These are phyloP conservation scores for Alnus glutinosa DNA, from an alignment of 306 rosid species.

Conservation along the genomic window DNA sequence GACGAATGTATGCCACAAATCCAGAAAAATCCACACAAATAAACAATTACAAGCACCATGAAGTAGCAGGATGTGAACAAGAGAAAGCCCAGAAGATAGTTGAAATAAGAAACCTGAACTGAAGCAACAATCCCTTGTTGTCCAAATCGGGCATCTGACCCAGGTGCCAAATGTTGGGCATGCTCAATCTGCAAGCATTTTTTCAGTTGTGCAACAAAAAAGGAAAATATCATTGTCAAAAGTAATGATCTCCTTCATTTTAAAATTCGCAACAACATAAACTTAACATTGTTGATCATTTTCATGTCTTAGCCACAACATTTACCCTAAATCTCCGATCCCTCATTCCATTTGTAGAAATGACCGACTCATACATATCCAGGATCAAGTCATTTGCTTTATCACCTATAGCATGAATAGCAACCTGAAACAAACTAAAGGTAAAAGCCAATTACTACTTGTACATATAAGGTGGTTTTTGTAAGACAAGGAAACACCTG, in stretches of 20 bases:
- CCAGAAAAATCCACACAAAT: neutral
- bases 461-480: constrained; percentile 11
- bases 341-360: constrained; percentile 59
- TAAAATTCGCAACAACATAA: constrained; percentile 6
- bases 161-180: constrained; percentile 81
- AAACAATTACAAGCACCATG: neutral
- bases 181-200: constrained; percentile 77
- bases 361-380: constrained; percentile 59
- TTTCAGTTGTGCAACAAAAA: constrained; percentile 12
- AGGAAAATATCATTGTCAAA: constrained; percentile 3
- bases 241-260: constrained; percentile 7
- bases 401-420: constrained; percentile 92
- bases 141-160: constrained; percentile 59
- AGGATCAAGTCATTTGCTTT: constrained; percentile 78
- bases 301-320: constrained; percentile 5
- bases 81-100: constrained; percentile 14
- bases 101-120: constrained; percentile 55
- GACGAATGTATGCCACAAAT: neutral
- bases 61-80: constrained; percentile 12
- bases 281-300: constrained; percentile 2
- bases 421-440: constrained; percentile 59
- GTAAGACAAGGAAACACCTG: constrained; percentile 52
- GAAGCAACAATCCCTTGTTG: constrained; percentile 70
- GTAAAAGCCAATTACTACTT: constrained; percentile 13
- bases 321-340: constrained; percentile 87